Percentiles rank a stretch among this genome's conserved stretches.
These are phyloP conservation scores for Albizia julibrissin DNA, from an alignment of 306 rosid species.

Conservation along the genomic window DNA sequence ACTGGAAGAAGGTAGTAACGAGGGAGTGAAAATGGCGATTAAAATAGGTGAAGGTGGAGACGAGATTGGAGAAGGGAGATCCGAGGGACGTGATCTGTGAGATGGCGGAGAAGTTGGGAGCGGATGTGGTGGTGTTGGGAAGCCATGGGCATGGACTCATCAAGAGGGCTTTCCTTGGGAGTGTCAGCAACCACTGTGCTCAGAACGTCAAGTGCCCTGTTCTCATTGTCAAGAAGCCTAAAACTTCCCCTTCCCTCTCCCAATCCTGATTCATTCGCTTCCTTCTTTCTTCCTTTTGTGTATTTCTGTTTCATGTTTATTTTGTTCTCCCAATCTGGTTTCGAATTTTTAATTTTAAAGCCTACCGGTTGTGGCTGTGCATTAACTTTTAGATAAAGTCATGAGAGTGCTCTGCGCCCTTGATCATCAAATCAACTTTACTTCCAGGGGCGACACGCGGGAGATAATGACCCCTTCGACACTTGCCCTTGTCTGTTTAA, in stretches of 20 bases:
- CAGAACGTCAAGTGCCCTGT: slow-evolving; percentile 83
- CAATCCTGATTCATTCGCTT: background rate
- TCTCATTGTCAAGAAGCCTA: slow-evolving; percentile 86
- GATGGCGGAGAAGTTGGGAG: slow-evolving; percentile 57
- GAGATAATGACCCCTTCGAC: background rate
- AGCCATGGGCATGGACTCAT: slow-evolving; percentile 82
- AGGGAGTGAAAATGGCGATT: background rate
- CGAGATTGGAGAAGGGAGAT: slow-evolving; percentile 65
- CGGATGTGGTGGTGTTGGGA: slow-evolving; percentile 76
- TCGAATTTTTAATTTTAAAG: background rate
- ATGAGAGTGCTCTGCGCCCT: background rate
- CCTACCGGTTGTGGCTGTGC: background rate
- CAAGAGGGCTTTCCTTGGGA: slow-evolving; percentile 94
- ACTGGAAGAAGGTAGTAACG: background rate
- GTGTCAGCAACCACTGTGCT: slow-evolving; percentile 88
- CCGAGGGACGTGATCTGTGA: slow-evolving; percentile 84
- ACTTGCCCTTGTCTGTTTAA: background rate
- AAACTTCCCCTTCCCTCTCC: slow-evolving; percentile 14
- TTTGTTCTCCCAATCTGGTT: background rate
- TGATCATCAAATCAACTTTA: background rate
- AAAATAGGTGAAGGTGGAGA: slow-evolving; percentile 59
- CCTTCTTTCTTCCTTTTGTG: background rate
- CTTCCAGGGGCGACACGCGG: background rate
- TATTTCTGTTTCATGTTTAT: background rate
- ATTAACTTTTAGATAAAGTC: background rate